These are phyloP conservation scores for Hypholoma fasciculare DNA, from an alignment of 768 basidiomycete species.

Conservation along the genomic window DNA sequence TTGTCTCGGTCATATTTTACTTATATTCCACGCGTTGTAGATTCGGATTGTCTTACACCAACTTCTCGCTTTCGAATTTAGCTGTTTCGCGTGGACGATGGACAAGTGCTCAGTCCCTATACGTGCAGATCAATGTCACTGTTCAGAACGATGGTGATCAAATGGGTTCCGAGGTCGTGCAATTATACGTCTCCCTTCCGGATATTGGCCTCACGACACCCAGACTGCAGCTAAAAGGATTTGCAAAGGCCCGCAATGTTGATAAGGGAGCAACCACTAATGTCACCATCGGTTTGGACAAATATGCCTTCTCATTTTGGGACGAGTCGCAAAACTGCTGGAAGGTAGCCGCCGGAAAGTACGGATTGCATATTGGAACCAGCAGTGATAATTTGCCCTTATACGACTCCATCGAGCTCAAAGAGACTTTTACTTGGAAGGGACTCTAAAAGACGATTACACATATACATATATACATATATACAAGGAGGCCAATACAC, in stretches of 20 bases:
- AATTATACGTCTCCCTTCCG: slow-evolving; percentile 61
- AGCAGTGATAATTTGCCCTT: slow-evolving; percentile 31
- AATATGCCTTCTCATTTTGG: slow-evolving; percentile 71
- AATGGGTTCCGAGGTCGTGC: slow-evolving; percentile 62
- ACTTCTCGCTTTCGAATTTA: slow-evolving; percentile 56
- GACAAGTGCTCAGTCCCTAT: slow-evolving; percentile 25
- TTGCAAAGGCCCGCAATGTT: slow-evolving; percentile 56
- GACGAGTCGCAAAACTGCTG: slow-evolving; percentile 44
- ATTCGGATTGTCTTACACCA: slow-evolving; percentile 76
- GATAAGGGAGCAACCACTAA: slow-evolving; percentile 40
- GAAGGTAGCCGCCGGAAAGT: slow-evolving; percentile 52
- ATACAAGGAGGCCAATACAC: background rate
- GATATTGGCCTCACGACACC: slow-evolving; percentile 54
- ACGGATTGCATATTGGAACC: slow-evolving; percentile 47
- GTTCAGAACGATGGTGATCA: slow-evolving; percentile 57
- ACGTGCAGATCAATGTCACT: slow-evolving; percentile 40
- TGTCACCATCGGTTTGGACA: slow-evolving; percentile 54
- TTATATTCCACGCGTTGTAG: slow-evolving; percentile 29
- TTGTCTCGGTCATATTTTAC: slow-evolving; percentile 3
- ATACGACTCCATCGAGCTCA: slow-evolving; percentile 18
- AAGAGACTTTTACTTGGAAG: slow-evolving; percentile 11
- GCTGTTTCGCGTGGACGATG: slow-evolving; percentile 28
- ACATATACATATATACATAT: background rate
- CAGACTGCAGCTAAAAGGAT: slow-evolving; percentile 62
- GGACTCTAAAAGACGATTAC: slow-evolving; percentile 8